Percentiles rank a stretch among this genome's conserved stretches.
Conservation (phyloP, 768 basidiomycete species). For the Phanerodontia chrysosporium region DNA sequence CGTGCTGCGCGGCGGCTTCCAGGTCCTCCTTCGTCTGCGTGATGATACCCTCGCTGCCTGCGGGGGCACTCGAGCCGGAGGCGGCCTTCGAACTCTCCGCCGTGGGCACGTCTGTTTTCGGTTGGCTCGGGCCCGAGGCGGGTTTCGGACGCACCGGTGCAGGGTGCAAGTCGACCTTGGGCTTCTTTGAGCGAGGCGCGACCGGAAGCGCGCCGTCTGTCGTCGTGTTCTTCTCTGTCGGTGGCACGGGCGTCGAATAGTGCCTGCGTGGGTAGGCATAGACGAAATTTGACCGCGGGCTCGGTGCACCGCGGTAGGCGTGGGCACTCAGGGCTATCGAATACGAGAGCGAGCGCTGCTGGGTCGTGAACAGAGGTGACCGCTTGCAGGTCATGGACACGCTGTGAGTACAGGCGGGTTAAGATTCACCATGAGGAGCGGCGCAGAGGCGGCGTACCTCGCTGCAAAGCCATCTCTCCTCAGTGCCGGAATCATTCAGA, state of each 20-base stretch:
- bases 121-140: slow-evolving; percentile 13
- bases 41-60: slow-evolving; percentile 29
- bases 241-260: slow-evolving; percentile 27
- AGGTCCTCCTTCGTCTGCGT: slow-evolving; percentile 60
- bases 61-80: slow-evolving; percentile 2
- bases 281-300: neutral
- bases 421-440: neutral
- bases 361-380: neutral
- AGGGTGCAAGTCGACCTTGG: slow-evolving; percentile 59
- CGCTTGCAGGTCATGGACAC: slow-evolving; percentile 1
- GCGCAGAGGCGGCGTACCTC: slow-evolving; percentile 26
- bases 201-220: slow-evolving; percentile 20
- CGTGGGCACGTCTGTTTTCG: slow-evolving; percentile 9
- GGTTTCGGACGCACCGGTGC: slow-evolving; percentile 47
- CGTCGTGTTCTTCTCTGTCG: slow-evolving; percentile 17
- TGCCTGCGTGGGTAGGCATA: slow-evolving; percentile 1
- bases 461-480: slow-evolving; percentile 35
- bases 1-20: slow-evolving; percentile 59
- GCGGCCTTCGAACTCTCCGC: neutral
- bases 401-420: neutral
- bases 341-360: neutral
- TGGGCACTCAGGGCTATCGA: neutral
- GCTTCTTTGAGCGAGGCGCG: slow-evolving; percentile 26
- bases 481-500: slow-evolving; percentile 36
- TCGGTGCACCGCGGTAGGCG: neutral